These are phyloP conservation scores for Leishmania lainsoni DNA, from an alignment of 208 protist genomes.

Conservation along the genomic window DNA sequence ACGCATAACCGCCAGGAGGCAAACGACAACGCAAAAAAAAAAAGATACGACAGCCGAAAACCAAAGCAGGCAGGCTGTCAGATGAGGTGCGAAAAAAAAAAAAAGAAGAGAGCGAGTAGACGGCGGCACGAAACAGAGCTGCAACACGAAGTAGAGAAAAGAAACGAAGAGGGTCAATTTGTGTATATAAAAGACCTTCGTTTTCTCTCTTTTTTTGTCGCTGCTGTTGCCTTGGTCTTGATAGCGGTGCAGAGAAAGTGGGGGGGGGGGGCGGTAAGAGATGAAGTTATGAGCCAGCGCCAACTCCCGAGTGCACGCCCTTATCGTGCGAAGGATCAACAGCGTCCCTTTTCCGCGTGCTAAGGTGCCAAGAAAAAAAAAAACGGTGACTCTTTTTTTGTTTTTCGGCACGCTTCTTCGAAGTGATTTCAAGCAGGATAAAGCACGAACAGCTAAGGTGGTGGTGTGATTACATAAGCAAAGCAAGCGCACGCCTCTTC, in stretches of 20 bases:
- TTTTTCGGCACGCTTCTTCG: not conserved
- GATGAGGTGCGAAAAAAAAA: not conserved
- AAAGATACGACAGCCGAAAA: not conserved
- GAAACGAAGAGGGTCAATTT: not conserved
- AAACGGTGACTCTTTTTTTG: not conserved
- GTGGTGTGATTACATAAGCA: not conserved
- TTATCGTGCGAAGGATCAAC: not conserved
- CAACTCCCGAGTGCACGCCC: too few species aligned
- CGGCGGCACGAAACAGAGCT: not conserved
- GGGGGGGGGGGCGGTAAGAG: not conserved
- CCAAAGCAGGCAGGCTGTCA: not conserved
- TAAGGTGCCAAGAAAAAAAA: not conserved
- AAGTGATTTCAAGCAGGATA: not conserved
- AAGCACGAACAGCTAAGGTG: not conserved
- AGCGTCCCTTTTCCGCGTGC: not conserved
- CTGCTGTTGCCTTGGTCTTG: not conserved
- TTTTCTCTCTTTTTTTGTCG: not conserved
- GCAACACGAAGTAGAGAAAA: not conserved
- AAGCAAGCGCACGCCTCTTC: not conserved
- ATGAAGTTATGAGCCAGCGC: not conserved
- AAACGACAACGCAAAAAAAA: not conserved
- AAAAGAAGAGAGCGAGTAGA: not conserved
- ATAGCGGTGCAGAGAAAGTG: not conserved
- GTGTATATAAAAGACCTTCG: conserved; percentile 1
- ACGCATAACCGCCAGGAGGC: not conserved